phyloP scores from a whole-genome alignment of 2,329 filamentous ascomycete species.

The Periconia sp. region DNA sequence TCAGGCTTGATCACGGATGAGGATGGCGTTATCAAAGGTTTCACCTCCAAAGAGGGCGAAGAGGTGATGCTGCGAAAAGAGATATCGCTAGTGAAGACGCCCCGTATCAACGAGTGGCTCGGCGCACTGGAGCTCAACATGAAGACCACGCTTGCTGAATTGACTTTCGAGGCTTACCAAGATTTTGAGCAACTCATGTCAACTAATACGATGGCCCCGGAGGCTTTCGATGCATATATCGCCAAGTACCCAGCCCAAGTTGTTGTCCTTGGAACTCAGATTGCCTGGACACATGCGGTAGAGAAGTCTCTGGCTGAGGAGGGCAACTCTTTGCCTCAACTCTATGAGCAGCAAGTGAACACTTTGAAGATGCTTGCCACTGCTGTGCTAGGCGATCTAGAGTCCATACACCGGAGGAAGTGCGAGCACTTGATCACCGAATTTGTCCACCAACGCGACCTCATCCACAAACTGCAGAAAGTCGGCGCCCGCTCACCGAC shows the following conservation, averaged over 20 bases:
- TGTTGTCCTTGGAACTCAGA: conserved; percentile 92
- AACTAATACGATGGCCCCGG: conserved; percentile 71
- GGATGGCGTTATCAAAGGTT: conserved; percentile 85
- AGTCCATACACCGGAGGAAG: conserved; percentile 87
- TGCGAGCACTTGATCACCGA: conserved; percentile 99
- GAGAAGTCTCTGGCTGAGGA: conserved; percentile 76
- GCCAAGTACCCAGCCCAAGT: conserved; percentile 88
- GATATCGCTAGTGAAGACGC: conserved; percentile 90
- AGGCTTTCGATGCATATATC: conserved; percentile 80
- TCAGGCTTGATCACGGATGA: conserved; percentile 91
- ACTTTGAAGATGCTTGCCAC: conserved; percentile 85
- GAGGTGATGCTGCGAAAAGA: conserved; percentile 85
- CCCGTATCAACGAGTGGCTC: conserved; percentile 99
- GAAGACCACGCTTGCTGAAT: conserved; percentile 90
- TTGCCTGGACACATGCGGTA: conserved; percentile 89
- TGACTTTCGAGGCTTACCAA: conserved; percentile 84
- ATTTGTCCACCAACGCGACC: conserved; percentile 95
- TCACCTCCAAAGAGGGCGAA: conserved; percentile 95
- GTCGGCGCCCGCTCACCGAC: conserved; percentile 75
- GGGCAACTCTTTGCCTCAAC: conserved; percentile 69
- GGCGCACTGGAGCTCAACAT: conserved; percentile 89
- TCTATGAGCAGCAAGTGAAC: conserved; percentile 84
- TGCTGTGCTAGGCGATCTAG: conserved; percentile 88
- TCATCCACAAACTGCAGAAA: conserved; percentile 83
- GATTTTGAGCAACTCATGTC: conserved; percentile 81